A percentile compares a stretch with the other conserved stretches of the same genome.
phyloP scores from a whole-genome alignment of 345 rosid species.

The Psidium friedrichsthalianum region DNA sequence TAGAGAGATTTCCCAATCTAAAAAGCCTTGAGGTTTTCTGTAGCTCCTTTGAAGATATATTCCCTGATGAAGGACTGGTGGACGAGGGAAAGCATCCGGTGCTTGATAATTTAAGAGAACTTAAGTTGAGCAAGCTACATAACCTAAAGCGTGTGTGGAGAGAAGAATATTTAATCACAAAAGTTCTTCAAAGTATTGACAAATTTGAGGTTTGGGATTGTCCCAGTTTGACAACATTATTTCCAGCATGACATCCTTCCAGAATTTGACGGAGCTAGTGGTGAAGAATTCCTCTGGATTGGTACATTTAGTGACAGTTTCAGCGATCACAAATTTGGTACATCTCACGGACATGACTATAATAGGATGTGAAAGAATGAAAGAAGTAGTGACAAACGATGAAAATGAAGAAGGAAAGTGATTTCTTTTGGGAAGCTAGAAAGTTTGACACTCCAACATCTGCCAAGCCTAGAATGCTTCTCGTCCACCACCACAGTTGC shows the following conservation, averaged over 20 bases:
- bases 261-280: too few relatives aligned
- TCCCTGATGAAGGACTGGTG: background rate
- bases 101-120: background rate
- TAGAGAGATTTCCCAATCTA: background rate
- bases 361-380: too few relatives aligned
- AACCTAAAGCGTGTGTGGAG: background rate
- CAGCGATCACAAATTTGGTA: too few relatives aligned
- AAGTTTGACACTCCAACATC: too few relatives aligned
- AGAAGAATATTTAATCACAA: too few relatives aligned
- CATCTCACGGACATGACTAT: too few relatives aligned
- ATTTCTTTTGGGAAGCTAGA: too few relatives aligned
- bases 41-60: background rate
- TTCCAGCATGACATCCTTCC: background rate
- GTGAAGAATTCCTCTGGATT: too few relatives aligned
- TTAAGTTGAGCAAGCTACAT: background rate
- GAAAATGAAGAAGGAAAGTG: too few relatives aligned
- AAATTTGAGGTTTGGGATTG: background rate
- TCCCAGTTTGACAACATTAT: background rate
- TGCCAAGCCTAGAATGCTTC: too few relatives aligned
- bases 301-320: too few relatives aligned
- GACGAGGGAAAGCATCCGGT: background rate
- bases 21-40: rapidly evolving
- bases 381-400: too few relatives aligned
- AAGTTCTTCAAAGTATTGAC: background rate
- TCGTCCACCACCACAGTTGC: background rate